Percentiles rank a stretch among this genome's conserved stretches.
phyloP scores from a whole-genome alignment of 176 grass and related monocot species.

The Oryza coarctata region DNA sequence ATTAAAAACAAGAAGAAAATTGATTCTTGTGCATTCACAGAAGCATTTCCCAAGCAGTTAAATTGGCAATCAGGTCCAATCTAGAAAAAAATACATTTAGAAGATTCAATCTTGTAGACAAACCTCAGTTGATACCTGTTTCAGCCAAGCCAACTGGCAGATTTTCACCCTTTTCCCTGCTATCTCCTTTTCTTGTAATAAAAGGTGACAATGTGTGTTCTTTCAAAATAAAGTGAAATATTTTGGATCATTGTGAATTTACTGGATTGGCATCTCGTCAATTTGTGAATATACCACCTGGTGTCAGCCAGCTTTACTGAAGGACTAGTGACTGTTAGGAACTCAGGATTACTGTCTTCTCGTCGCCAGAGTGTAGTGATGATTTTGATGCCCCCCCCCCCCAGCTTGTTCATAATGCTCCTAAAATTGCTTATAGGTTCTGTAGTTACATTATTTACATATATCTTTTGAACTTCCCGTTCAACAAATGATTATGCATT shows the following conservation, averaged over 20 bases:
- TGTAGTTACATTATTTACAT: not conserved
- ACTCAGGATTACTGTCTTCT: not conserved
- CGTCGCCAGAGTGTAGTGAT: not conserved
- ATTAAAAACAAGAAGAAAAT: not conserved
- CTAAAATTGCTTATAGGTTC: not conserved
- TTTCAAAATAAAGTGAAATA: not conserved
- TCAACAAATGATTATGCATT: not conserved
- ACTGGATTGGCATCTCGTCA: not conserved
- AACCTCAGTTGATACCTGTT: not conserved
- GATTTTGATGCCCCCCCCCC: not conserved
- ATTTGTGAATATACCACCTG: not conserved
- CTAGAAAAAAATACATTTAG: not conserved
- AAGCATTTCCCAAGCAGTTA: slow-evolving; percentile 7
- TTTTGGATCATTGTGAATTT: not conserved
- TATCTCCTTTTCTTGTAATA: not conserved
- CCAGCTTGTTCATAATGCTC: not conserved
- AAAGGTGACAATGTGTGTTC: not conserved
- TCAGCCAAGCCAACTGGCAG: not conserved
- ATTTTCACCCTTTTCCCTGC: not conserved
- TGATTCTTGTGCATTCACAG: not conserved
- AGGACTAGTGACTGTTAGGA: not conserved
- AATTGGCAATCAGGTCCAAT: not conserved
- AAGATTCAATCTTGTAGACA: not conserved
- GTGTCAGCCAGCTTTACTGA: slow-evolving; percentile 9
- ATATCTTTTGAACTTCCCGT: not conserved